Base-by-base conservation (phyloP, 192 early-diverging fungal genomes). In the Rhizophlyctis rosea region DNA sequence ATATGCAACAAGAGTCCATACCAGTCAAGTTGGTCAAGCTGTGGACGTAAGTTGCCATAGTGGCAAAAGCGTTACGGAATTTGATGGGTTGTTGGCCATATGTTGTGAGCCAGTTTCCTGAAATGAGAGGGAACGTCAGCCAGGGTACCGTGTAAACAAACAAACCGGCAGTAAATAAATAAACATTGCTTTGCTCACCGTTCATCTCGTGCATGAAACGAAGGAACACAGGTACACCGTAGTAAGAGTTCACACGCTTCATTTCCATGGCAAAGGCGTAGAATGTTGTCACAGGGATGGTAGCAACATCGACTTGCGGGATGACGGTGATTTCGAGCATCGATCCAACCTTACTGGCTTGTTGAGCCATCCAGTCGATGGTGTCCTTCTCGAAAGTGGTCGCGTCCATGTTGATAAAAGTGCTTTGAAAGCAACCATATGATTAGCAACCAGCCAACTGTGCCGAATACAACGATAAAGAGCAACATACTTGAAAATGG, bases 161-260 rank as follows among this genome's bases (percentile, higher is more conserved):
- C n/a, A n/a, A n/a, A n/a, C n/a, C n/a, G n/a, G n/a, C n/a, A n/a
- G n/a, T n/a, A n/a, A n/a, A n/a, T n/a, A n/a, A n/a, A n/a, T n/a
- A n/a, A n/a, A n/a, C n/a, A n/a, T n/a, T n/a, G n/a, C 39, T 18
- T 18, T 52, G 4, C 66, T 2, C 21, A 76, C 75, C 75, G 39
- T 76, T 76, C 75, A 76, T 76, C 57, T 76, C 75, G 54, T 76
- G 75, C 23, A 61, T 67, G 47, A 57, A 76, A 3, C 75, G 66
- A 49, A 76, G 21, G 7, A 69, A 47, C 16, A 76, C 32, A 23
- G 75, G 75, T 3, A 71, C 68, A 35, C 72, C 72, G 57, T 76
- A 66, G 3, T 60, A 25, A 18, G 53, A 14, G 47, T 76, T 76
- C 34, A 75, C 61, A 13, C 47, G 23, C 11, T 13, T 23, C 14